Conservation (phyloP, 495 filamentous ascomycete genomes). For the Pseudevernia furfuracea region DNA sequence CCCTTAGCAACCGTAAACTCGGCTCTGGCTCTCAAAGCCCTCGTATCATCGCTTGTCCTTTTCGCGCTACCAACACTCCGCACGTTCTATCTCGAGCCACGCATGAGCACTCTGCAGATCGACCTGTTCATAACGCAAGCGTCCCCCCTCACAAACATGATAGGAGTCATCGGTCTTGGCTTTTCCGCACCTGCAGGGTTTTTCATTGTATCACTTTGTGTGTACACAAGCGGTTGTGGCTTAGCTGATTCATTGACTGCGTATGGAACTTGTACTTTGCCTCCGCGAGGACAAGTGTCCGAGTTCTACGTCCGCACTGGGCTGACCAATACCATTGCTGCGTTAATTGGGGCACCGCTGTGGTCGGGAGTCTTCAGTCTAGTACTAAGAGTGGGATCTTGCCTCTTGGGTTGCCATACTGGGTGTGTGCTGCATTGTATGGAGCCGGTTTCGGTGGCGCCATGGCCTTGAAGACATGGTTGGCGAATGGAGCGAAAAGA, state of each 20-base stretch:
- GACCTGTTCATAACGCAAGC: slow-evolving; percentile 17
- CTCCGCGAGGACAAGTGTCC: background rate
- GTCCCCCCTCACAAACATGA: background rate
- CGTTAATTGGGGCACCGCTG: slow-evolving; percentile 5
- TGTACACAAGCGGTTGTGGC: slow-evolving; percentile 15
- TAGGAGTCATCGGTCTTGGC: slow-evolving; percentile 15
- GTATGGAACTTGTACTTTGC: slow-evolving; percentile 6
- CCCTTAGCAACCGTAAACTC: slow-evolving; percentile 17
- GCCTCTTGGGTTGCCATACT: slow-evolving; percentile 17
- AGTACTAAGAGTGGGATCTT: slow-evolving; percentile 1
- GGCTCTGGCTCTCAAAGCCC: slow-evolving; percentile 11
- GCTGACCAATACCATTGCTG: slow-evolving; percentile 10
- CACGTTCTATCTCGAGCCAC: slow-evolving; percentile 10
- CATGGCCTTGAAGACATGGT: slow-evolving; percentile 12
- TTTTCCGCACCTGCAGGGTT: background rate
- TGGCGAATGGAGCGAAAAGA: no score
- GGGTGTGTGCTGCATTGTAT: slow-evolving; percentile 12
- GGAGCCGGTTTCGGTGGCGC: background rate
- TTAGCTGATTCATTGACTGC: slow-evolving; percentile 11
- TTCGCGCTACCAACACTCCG: slow-evolving; percentile 11
- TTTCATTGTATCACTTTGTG: slow-evolving; percentile 8
- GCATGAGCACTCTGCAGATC: background rate
- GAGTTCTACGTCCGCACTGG: slow-evolving; percentile 18
- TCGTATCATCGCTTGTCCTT: slow-evolving; percentile 15
- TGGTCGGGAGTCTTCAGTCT: slow-evolving; percentile 15